These are phyloP conservation scores for Tephrocybe sp. DNA, from an alignment of 768 basidiomycete species.

Conservation along the genomic window DNA sequence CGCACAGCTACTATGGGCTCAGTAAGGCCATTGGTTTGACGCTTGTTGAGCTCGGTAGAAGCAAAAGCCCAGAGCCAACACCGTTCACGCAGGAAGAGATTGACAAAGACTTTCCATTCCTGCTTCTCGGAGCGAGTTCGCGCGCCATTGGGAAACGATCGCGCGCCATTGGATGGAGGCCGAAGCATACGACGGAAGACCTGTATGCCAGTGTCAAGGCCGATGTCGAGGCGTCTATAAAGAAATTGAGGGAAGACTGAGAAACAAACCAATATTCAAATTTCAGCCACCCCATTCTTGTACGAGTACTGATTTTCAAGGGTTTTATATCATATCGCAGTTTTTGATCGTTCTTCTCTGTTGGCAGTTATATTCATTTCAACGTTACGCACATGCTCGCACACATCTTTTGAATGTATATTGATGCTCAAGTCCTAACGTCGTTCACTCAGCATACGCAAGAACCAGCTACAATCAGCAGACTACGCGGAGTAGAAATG, in stretches of 20 bases:
- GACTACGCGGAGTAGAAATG: too few species aligned
- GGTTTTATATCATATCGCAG: too few species aligned
- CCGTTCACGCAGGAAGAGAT: conserved; percentile 45
- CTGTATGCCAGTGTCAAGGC: conserved; percentile 40
- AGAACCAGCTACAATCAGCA: too few species aligned
- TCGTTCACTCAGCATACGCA: too few species aligned
- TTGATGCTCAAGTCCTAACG: too few species aligned
- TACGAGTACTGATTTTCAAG: too few species aligned
- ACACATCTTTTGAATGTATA: too few species aligned
- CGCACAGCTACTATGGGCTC: conserved; percentile 44
- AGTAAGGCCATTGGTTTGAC: conserved; percentile 37
- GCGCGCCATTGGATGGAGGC: conserved; percentile 44
- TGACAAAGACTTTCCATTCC: conserved; percentile 29
- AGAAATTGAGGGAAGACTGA: conserved; percentile 6
- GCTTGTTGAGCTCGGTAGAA: conserved; percentile 36
- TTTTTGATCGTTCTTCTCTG: too few species aligned
- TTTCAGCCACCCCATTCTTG: too few species aligned
- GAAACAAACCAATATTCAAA: too few species aligned
- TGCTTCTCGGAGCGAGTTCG: conserved; percentile 35
- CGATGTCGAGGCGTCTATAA: conserved; percentile 38
- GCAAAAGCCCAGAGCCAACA: conserved; percentile 36
- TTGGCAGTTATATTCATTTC: too few species aligned
- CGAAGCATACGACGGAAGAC: conserved; percentile 36
- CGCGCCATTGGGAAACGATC: conserved; percentile 35
- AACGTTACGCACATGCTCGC: too few species aligned